These are phyloP conservation scores for Fusarium solani-melongenae DNA, from an alignment of 2,329 filamentous ascomycete species.

Conservation along the genomic window DNA sequence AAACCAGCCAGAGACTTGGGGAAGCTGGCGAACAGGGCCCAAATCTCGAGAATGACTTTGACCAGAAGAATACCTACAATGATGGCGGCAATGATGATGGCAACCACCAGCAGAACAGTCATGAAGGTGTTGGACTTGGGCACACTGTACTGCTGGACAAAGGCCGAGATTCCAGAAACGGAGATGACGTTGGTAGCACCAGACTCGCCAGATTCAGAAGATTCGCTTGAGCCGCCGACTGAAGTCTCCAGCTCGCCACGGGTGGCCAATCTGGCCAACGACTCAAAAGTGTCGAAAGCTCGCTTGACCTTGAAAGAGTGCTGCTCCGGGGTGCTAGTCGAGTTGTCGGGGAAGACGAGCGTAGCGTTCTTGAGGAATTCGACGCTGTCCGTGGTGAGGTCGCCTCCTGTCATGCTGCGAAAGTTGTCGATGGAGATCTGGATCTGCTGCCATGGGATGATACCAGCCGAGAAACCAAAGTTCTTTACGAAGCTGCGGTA, in stretches of 20 bases:
- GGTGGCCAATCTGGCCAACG: constrained; percentile 64
- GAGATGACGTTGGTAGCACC: constrained; percentile 53
- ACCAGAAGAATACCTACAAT: constrained; percentile 87
- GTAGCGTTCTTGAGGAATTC: constrained; percentile 79
- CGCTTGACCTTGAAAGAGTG: constrained; percentile 65
- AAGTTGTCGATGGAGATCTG: constrained; percentile 88
- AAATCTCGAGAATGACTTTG: constrained; percentile 90
- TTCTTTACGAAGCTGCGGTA: constrained; percentile 93
- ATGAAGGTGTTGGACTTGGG: constrained; percentile 95
- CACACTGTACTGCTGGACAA: constrained; percentile 84
- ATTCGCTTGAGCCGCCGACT: constrained; percentile 51
- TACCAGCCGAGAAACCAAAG: constrained; percentile 89
- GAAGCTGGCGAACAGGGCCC: constrained; percentile 90
- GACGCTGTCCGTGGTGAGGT: constrained; percentile 84
- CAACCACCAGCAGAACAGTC: constrained; percentile 90
- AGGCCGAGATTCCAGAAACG: constrained; percentile 83
- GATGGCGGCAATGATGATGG: constrained; percentile 85
- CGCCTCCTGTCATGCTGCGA: constrained; percentile 82
- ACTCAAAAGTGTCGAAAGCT: constrained; percentile 56
- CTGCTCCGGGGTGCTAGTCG: constrained; percentile 56
- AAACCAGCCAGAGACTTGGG: constrained; percentile 84
- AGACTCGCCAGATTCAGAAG: constrained; percentile 40
- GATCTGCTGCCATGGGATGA: constrained; percentile 85
- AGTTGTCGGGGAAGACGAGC: constrained; percentile 74
- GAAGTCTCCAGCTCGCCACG: constrained; percentile 66